Conservation (phyloP, 2,329 filamentous ascomycete genomes). For the Alternaria conjuncta region DNA sequence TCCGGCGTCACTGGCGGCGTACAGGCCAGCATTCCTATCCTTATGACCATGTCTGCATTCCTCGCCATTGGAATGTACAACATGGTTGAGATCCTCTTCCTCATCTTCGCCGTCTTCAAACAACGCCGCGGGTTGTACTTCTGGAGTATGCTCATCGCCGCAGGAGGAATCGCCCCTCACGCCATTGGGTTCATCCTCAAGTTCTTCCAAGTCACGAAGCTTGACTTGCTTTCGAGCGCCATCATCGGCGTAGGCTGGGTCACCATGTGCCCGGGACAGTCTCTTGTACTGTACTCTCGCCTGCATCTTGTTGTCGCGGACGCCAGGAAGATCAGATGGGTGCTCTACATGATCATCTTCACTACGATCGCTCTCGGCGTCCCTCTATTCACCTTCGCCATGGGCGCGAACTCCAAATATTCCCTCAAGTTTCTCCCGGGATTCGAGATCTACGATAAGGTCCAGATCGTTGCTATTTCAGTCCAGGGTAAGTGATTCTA, state of each 20-base stretch:
- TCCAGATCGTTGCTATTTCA: slow-evolving; percentile 46
- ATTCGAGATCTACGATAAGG: slow-evolving; percentile 45
- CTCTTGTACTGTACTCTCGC: slow-evolving; percentile 65
- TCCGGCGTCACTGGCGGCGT: neutral
- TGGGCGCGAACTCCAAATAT: slow-evolving; percentile 53
- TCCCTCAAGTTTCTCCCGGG: slow-evolving; percentile 32
- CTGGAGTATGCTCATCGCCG: slow-evolving; percentile 52
- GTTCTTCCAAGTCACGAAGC: slow-evolving; percentile 38
- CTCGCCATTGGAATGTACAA: slow-evolving; percentile 41
- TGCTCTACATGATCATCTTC: slow-evolving; percentile 63
- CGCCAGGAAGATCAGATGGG: slow-evolving; percentile 50
- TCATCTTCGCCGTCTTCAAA: slow-evolving; percentile 53
- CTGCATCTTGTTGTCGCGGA: slow-evolving; percentile 60
- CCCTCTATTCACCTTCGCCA: slow-evolving; percentile 57
- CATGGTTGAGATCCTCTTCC: slow-evolving; percentile 24
- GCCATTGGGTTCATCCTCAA: slow-evolving; percentile 53
- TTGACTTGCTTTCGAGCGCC: slow-evolving; percentile 14
- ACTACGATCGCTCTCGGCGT: slow-evolving; percentile 51
- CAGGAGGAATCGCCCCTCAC: slow-evolving; percentile 52
- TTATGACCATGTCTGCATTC: slow-evolving; percentile 27
- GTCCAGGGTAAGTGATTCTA: slow-evolving; percentile 23
- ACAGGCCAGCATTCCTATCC: slow-evolving; percentile 4
- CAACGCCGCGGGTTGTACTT: slow-evolving; percentile 55
- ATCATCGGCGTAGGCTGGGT: slow-evolving; percentile 52
- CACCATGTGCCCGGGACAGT: slow-evolving; percentile 65